Evolutionary conservation across 139 green algal genomes (phyloP), one percentile per base, ranked within the genome.

Genomic region (Diplosphaera chodatii): DNA sequence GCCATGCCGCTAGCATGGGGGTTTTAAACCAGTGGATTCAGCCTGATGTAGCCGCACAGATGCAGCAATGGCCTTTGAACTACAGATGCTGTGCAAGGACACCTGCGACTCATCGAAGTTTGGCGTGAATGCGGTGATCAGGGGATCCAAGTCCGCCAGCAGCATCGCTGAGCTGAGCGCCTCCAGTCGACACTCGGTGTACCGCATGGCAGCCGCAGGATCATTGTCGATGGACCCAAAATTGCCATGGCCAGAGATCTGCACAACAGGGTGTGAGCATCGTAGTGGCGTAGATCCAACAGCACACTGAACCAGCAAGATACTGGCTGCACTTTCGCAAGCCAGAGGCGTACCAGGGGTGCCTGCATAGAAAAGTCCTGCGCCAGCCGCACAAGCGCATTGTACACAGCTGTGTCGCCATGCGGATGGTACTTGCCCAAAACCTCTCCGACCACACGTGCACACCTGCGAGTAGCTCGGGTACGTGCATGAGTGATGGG

Each of bases 391-490:
- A 99, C 95, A 1, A 98, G 78, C 0, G 93, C 87, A 71, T 96
- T 92, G 72, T 98, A 98, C 29, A 98, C 93, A 2, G 92, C 87
- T 5, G 77, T 80, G 74, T 98, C 94, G 28, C 94, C 94, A 77
- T 98, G 94, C 0, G 95, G 95, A 78, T 99, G 95, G 75, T 93
- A 98, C 80, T 98, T 98, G 32, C 95, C 95, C 74, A 99, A 84
- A 70, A 98, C 95, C 79, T 99, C 95, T 25, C 95, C 95, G 31
- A 99, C 95, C 34, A 99, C 95, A 3, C 95, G 83, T 5, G 95
- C 95, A 73, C 91, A 97, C 82, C 97, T 97, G 25, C 83, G 13
- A 29, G 27, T 6, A 41, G 56, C 6, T 29, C 8, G 56, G 8
- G n/a, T n/a, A n/a, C n/a, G n/a, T n/a, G n/a, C n/a, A n/a, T 30